Base-by-base conservation (phyloP, 2,329 filamentous ascomycete species). In the Trichoderma hamatum region DNA sequence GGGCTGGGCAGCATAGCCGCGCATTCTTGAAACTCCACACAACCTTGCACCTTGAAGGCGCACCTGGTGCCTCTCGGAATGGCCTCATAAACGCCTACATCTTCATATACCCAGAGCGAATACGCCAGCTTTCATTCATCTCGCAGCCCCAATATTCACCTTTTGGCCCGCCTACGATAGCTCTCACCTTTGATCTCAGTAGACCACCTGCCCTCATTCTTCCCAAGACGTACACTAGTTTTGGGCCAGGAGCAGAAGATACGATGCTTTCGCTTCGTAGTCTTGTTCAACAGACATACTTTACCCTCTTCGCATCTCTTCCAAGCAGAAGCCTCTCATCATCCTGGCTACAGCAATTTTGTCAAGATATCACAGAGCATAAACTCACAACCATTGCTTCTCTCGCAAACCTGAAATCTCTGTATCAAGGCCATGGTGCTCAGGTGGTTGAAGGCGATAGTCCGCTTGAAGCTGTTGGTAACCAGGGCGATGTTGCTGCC, bases 11-110 rank as follows among this genome's bases (percentile, higher is more conserved):
- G n/a, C 43, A 63, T 26, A 52, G 24, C 21, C 21, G 46, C 36
- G 60, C 60, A 63, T 63, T 52, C 21, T 26, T 63, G 28, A 52
- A 39, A 26, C 60, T 63, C n/a, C 60, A 63, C 46, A 63, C 46
- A 13, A 1, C 46, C 13, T n/a, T 63, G 16, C 46, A 43, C 21
- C 60, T 63, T 26, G 30, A 52, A 13, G 30, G 30, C 30, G 46
- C 46, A 32, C 46, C 60, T 28, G 30, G 19, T 24, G n/a, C 59
- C n/a, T 52, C 59, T 51, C 43, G 13, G 9, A 30, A 36, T 63
- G 30, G 46, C 5, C 59, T 32, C 43, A 34, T 51, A 21, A 62
- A 62, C 9, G 59, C n/a, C 13, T 62, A 62, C 43, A n/a, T 63
- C 34, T 63, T 63, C 21, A 28, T 63, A 21, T 39, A 63, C 14